phyloP scores from a whole-genome alignment of 495 filamentous ascomycete genomes.

The Daldinia childiae region DNA sequence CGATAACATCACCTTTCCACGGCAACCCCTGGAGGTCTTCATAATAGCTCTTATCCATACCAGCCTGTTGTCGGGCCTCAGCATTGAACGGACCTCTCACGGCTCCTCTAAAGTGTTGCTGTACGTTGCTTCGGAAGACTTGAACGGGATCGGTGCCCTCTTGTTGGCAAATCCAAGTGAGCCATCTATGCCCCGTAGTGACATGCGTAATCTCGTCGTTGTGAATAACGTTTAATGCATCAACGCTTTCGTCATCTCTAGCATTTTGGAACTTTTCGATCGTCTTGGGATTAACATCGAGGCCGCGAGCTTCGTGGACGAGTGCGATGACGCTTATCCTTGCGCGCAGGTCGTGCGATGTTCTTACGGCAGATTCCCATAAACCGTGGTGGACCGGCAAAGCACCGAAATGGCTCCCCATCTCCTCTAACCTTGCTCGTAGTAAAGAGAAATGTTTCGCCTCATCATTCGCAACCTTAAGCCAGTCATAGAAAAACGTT shows the following conservation, averaged over 20 bases:
- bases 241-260: constrained; percentile 57
- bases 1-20: constrained; percentile 40
- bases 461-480: constrained; percentile 64
- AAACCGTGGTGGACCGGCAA: constrained; percentile 62
- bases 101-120: constrained; percentile 58
- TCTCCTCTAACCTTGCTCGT: constrained; percentile 59
- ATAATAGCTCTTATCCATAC: constrained; percentile 62
- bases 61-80: constrained; percentile 59
- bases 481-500: constrained; percentile 64
- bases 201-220: constrained; percentile 66
- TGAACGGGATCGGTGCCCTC: constrained; percentile 61
- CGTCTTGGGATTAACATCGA: constrained; percentile 64
- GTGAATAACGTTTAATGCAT: constrained; percentile 59
- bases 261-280: constrained; percentile 63
- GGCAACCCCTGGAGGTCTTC: constrained; percentile 45
- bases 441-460: constrained; percentile 65
- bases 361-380: constrained; percentile 59
- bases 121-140: constrained; percentile 61
- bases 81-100: constrained; percentile 62
- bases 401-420: constrained; percentile 61
- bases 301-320: constrained; percentile 62
- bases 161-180: constrained; percentile 63
- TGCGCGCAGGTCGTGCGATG: constrained; percentile 60
- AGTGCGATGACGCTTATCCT: constrained; percentile 63
- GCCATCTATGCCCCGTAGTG: constrained; percentile 64